Evolutionary conservation across 139 green algal genomes (phyloP).

Genomic region (Pleodorina starrii): DNA sequence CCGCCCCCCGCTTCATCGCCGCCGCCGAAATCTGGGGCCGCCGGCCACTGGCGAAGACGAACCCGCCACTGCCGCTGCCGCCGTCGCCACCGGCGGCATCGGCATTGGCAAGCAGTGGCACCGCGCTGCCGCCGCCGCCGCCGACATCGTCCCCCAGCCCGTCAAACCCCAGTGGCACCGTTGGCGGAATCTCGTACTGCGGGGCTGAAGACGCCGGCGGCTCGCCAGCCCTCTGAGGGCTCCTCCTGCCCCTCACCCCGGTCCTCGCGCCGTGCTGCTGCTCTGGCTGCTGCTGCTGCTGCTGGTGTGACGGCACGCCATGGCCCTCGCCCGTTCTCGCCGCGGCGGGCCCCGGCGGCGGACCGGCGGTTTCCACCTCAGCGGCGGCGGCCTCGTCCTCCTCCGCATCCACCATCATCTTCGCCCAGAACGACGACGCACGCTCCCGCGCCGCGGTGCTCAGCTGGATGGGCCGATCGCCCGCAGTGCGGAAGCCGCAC

Average conservation of each 20-base stretch:
- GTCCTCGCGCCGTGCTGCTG: no score
- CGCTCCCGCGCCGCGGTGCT: conserved; percentile 3
- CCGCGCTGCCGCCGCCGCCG: background rate
- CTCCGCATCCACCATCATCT: background rate
- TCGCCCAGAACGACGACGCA: conserved; percentile 12
- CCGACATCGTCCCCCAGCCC: background rate
- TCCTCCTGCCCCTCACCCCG: no score
- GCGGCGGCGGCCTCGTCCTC: no score
- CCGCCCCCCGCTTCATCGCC: background rate
- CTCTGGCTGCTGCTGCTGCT: no score
- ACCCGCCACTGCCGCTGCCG: background rate
- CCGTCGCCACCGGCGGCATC: no score
- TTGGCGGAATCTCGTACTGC: conserved; percentile 1
- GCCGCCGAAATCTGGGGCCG: background rate
- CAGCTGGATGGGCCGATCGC: background rate
- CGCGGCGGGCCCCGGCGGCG: no score
- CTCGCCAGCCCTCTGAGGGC: no score
- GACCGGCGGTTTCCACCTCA: no score
- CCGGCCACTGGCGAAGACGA: background rate
- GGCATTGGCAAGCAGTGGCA: no score
- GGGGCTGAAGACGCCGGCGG: no score
- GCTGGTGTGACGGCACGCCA: no score
- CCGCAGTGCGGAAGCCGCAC: conserved; percentile 23
- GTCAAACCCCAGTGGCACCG: background rate
- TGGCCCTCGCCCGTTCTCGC: no score